Conservation (phyloP, 2,329 filamentous ascomycete genomes). For the Colletotrichum neosansevieriae region DNA sequence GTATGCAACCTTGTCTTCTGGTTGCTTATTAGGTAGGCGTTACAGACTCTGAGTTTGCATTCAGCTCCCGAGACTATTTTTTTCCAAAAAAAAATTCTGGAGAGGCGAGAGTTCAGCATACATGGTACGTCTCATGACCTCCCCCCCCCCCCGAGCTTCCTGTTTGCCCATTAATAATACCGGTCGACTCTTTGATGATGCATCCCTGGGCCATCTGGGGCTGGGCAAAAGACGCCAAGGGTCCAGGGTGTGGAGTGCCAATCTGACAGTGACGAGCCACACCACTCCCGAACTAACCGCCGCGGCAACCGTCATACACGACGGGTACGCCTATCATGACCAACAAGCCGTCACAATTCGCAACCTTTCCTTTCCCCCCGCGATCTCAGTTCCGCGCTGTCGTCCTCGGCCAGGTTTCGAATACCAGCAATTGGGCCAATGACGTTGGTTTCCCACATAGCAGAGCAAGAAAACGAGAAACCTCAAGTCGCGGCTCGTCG, state of each 20-base stretch:
- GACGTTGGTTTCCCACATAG: not conserved
- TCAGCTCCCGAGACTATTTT: constrained; percentile 1
- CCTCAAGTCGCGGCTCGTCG: constrained; percentile 15
- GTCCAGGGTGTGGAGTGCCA: constrained; percentile 30
- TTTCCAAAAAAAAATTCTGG: not conserved
- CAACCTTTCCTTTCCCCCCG: not conserved
- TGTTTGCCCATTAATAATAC: constrained; percentile 20
- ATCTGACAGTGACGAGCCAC: constrained; percentile 37
- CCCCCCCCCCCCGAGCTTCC: not conserved
- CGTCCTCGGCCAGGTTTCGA: constrained; percentile 10
- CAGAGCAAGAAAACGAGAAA: not conserved
- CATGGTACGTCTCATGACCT: constrained; percentile 22
- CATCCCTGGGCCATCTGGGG: constrained; percentile 26
- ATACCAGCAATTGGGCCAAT: constrained; percentile 13
- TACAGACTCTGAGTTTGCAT: constrained; percentile 5
- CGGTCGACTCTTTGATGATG: constrained; percentile 26
- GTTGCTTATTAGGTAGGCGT: not conserved
- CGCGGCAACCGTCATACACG: constrained; percentile 38
- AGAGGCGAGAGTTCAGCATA: too few species aligned
- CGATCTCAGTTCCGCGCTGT: not conserved
- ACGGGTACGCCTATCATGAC: constrained; percentile 25
- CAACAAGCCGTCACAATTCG: not conserved
- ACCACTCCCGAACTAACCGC: constrained; percentile 22
- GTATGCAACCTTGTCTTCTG: constrained; percentile 17
- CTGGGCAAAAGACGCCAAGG: constrained; percentile 33